Base-by-base conservation (phyloP, 192 early-diverging fungal species). In the Pecoramyces ruminantium region DNA sequence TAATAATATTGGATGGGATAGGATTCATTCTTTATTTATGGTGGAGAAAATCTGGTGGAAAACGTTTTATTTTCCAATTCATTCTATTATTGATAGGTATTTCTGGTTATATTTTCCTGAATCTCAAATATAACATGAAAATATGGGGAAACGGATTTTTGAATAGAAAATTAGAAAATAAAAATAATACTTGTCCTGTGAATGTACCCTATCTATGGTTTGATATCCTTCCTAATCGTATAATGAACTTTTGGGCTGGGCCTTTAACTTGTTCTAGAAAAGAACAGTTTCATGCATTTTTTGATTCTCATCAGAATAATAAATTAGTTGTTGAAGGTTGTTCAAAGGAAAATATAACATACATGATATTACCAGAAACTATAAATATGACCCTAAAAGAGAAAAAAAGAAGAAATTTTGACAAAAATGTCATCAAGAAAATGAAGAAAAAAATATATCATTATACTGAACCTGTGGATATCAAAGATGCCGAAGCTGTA, bases 211-310 rank as follows among this genome's bases (percentile, higher is more conserved):
- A n/a, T 67, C 51, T 9, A 9, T 67, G 51, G 51, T 67, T 88
- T 18, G 89, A 90, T 67, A 79, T 90, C 67, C 80, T 90, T 51
- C 89, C 89, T 0, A 84, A 85, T 4, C 84, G 86, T 11, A 77
- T 85, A n/a, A 88, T 89, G 77, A 90, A 90, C 81, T 90, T 90
- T 83, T 90, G 89, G 89, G 86, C 89, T 14, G 89, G 88, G 14
- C 83, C 84, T 13, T 82, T n/a, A 67, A 67, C 25, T n/a, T 67
- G 51, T 67, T 18, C 51, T 8, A 67, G 51, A 67, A 8, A 67
- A 67, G 51, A 67, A n/a, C 2, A 9, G 9, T 67, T 67, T 67
- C 5, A 67, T n/a, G 51, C 51, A 0, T 27, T 9, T 67, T 67
- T 67, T 27, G 51, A 67, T n/a, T 25, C 51, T n/a, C 3, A 16